These are phyloP conservation scores for Neurospora sp. DNA, from an alignment of 495 filamentous ascomycete species.

Conservation along the genomic window DNA sequence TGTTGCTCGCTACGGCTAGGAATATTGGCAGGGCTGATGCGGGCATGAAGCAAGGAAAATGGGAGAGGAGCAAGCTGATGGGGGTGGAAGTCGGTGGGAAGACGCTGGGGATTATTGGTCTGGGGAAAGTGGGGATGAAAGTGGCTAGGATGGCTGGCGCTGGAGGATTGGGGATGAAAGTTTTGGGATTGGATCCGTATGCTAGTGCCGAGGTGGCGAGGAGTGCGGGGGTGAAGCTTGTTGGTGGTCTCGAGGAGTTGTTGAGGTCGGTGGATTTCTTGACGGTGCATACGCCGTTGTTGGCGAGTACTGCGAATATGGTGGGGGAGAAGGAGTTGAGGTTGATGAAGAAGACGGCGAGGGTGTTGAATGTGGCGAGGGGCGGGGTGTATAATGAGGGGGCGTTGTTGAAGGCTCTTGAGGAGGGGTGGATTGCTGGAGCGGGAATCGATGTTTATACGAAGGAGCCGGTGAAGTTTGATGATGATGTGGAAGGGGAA, in stretches of 20 bases:
- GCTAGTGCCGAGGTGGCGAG: constrained; percentile 50
- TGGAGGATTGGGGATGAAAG: constrained; percentile 57
- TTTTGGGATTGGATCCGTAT: constrained; percentile 58
- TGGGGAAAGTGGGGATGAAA: constrained; percentile 64
- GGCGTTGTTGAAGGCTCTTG: constrained; percentile 55
- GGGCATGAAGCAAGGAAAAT: constrained; percentile 49
- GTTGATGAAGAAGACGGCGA: constrained; percentile 54
- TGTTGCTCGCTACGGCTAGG: constrained; percentile 55
- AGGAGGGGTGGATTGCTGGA: constrained; percentile 56
- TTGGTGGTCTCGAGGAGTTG: constrained; percentile 41
- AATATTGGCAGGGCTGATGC: constrained; percentile 52
- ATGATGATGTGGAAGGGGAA: constrained; percentile 9
- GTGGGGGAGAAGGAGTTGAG: constrained; percentile 50
- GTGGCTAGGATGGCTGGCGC: constrained; percentile 61
- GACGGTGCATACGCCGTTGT: constrained; percentile 65
- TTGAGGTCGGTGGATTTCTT: constrained; percentile 57
- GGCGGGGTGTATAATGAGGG: constrained; percentile 68
- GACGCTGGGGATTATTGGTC: constrained; percentile 54
- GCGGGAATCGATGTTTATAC: constrained; percentile 71
- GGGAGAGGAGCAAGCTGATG: constrained; percentile 59
- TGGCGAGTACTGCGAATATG: constrained; percentile 58
- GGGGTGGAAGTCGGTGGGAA: constrained; percentile 64
- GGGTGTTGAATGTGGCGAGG: constrained; percentile 60
- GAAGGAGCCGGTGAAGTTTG: constrained; percentile 47
- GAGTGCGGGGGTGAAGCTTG: constrained; percentile 45